These are phyloP conservation scores for Russula olivacea DNA, from an alignment of 768 basidiomycete species.

Conservation along the genomic window DNA sequence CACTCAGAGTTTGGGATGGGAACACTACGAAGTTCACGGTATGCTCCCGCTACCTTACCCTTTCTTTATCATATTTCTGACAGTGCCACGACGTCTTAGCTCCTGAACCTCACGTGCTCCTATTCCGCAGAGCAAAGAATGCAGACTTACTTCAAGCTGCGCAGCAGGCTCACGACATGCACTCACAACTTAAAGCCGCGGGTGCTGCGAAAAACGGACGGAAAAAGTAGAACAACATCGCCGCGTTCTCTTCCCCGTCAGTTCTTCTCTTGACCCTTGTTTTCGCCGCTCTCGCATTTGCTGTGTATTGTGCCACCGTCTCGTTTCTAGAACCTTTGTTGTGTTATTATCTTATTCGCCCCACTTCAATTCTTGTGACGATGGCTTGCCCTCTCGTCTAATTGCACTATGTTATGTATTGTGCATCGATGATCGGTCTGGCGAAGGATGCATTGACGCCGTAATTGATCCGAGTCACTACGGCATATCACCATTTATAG, in stretches of 20 bases:
- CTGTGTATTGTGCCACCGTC: conserved; percentile 14
- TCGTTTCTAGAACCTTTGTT: conserved; percentile 2
- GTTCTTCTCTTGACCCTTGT: conserved; percentile 27
- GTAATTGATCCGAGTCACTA: neutral
- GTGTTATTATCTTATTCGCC: conserved; percentile 10
- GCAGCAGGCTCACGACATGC: conserved; percentile 23
- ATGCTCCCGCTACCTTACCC: conserved; percentile 1
- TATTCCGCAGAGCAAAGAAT: conserved; percentile 80
- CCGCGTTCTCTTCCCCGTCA: conserved; percentile 17
- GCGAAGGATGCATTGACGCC: neutral
- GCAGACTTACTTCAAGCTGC: conserved; percentile 36
- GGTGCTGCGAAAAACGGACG: conserved; percentile 37
- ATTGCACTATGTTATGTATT: conserved; percentile 1
- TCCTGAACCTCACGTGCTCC: conserved; percentile 89
- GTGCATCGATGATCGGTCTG: conserved; percentile 7
- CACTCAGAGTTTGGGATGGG: conserved; percentile 93
- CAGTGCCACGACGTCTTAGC: conserved; percentile 38
- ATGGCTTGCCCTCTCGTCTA: conserved; percentile 5
- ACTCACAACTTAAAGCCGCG: conserved; percentile 25
- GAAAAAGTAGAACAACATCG: conserved; percentile 34
- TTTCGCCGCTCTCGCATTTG: conserved; percentile 23
- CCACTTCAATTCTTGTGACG: neutral
- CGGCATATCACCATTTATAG: neutral
- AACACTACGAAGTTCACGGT: conserved; percentile 98
- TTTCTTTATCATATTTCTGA: conserved; percentile 5